Conservation (phyloP, 768 basidiomycete species). For the Leccinum incarnatum region DNA sequence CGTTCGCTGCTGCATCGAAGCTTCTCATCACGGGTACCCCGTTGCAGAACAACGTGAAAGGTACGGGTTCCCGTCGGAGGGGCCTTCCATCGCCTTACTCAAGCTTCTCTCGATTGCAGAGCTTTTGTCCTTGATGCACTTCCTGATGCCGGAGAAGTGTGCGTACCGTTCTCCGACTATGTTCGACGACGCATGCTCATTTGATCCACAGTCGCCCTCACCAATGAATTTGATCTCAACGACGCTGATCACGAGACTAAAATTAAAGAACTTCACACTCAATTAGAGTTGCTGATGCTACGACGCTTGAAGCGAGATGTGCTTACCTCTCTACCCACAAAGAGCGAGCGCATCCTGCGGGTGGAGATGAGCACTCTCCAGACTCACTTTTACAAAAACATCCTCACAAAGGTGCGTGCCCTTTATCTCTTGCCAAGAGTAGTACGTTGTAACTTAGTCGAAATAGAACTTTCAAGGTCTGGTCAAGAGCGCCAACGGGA, state of each 20-base stretch:
- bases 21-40: constrained; percentile 98
- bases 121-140: constrained; percentile 95
- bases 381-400: constrained; percentile 99
- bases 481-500: constrained; percentile 84
- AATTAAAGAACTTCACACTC: constrained; percentile 93
- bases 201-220: constrained; percentile 66
- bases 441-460: constrained; percentile 3
- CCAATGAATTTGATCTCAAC: constrained; percentile 92
- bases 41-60: constrained; percentile 98
- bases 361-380: constrained; percentile 98
- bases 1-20: constrained; percentile 88
- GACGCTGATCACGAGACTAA: constrained; percentile 92
- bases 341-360: constrained; percentile 95
- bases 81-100: constrained; percentile 5
- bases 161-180: constrained; percentile 25
- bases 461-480: constrained; percentile 88
- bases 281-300: constrained; percentile 92
- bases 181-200: constrained; percentile 6
- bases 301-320: constrained; percentile 95
- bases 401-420: constrained; percentile 74
- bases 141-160: constrained; percentile 99
- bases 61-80: constrained; percentile 39
- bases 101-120: constrained; percentile 47
- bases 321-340: constrained; percentile 91
- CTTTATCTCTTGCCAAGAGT: not conserved